Percentiles rank a stretch among this genome's conserved stretches.
Conservation (phyloP, 306 rosid genomes). For the Acacia melanoxylon region DNA sequence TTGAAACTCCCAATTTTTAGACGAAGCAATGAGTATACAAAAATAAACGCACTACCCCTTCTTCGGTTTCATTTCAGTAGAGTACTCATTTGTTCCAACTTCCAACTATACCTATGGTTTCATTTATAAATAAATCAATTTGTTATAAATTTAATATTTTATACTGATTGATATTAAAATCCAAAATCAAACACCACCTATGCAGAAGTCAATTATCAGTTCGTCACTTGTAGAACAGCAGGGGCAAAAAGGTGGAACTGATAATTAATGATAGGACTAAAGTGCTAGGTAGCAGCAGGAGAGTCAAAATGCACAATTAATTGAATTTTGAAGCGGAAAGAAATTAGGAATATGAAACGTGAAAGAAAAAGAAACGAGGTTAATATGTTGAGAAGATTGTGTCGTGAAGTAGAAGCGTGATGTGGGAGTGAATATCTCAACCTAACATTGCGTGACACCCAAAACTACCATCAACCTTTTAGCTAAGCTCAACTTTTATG, state of each 20-base stretch:
- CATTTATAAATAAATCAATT: too few species aligned
- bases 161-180: background rate
- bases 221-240: background rate
- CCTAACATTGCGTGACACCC: background rate
- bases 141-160: background rate
- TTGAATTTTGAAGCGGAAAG: background rate
- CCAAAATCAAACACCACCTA: background rate
- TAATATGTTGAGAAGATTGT: background rate
- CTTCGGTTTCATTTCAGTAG: too few species aligned
- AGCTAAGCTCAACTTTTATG: background rate
- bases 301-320: background rate
- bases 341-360: conserved; percentile 1
- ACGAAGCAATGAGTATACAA: background rate
- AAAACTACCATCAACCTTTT: background rate
- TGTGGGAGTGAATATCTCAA: conserved; percentile 38
- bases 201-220: background rate
- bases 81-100: too few species aligned
- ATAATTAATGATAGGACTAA: background rate
- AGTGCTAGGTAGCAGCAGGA: background rate
- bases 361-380: conserved; percentile 15
- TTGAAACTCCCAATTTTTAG: background rate
- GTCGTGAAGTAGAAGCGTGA: background rate
- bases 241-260: background rate
- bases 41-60: background rate
- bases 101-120: too few species aligned